Conservation (phyloP, 1,284 basidiomycete genomes). For the Moesziomyces parantarcticus region DNA sequence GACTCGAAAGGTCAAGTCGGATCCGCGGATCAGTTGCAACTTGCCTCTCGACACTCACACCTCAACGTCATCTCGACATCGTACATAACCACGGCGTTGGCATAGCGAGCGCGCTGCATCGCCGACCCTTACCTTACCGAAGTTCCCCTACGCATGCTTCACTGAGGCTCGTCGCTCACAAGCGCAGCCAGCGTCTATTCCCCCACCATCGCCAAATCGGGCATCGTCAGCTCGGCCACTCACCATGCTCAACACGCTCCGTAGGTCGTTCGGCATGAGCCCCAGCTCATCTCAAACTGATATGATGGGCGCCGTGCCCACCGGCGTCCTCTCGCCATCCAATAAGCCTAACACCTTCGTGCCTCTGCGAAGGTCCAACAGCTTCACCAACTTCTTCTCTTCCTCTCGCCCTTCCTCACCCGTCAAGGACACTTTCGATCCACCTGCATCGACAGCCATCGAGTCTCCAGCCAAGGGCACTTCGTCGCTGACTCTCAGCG, state of each 20-base stretch:
- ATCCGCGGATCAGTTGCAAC: too few species aligned
- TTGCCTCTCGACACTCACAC: too few species aligned
- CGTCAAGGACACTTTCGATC: slow-evolving; percentile 10
- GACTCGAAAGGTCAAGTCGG: too few species aligned
- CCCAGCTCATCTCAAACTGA: slow-evolving; percentile 32
- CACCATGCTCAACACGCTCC: slow-evolving; percentile 38
- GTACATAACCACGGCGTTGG: too few species aligned
- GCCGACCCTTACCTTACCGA: too few species aligned
- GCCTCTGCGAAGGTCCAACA: slow-evolving; percentile 38
- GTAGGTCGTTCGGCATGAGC: slow-evolving; percentile 49
- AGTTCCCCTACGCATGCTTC: neutral
- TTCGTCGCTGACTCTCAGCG: slow-evolving; percentile 1
- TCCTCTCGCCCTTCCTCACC: slow-evolving; percentile 36
- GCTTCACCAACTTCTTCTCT: slow-evolving; percentile 48
- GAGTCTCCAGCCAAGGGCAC: slow-evolving; percentile 17
- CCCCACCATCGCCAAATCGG: neutral
- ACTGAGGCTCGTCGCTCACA: too few species aligned
- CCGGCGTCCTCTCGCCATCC: slow-evolving; percentile 25
- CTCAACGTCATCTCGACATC: too few species aligned
- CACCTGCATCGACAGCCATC: slow-evolving; percentile 1
- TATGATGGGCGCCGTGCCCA: slow-evolving; percentile 2
- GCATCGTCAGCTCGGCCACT: neutral
- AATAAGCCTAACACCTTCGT: slow-evolving; percentile 42
- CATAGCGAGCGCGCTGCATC: too few species aligned
- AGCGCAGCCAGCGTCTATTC: too few species aligned